Percentiles rank a stretch among this genome's conserved stretches.
Evolutionary conservation across 331 rosid genomes (phyloP).

Genomic region (Ulmus americana): DNA sequence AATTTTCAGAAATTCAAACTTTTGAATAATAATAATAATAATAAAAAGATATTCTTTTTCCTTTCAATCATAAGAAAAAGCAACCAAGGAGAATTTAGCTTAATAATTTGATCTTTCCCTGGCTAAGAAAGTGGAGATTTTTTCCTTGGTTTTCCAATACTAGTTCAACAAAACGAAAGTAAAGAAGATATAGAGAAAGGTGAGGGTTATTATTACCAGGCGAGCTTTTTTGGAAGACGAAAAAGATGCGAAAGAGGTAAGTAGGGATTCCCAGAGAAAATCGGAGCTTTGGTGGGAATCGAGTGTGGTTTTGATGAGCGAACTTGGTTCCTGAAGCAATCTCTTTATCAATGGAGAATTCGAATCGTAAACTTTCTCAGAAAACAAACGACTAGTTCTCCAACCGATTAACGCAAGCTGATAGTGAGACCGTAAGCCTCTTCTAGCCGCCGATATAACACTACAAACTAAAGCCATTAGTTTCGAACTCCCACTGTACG

Average conservation of each 20-base stretch:
- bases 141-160: too few relatives aligned
- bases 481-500: too few relatives aligned
- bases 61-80: too few relatives aligned
- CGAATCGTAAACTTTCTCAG: conserved; percentile 19
- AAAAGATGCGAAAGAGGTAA: conserved; percentile 36
- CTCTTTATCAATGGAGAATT: conserved; percentile 24
- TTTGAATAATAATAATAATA: too few relatives aligned
- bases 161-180: too few relatives aligned
- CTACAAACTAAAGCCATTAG: conserved; percentile 34
- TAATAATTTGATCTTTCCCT: too few relatives aligned
- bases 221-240: conserved; percentile 40
- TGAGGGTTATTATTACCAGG: conserved; percentile 31
- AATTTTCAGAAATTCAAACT: too few relatives aligned
- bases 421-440: conserved; percentile 1
- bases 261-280: conserved; percentile 37
- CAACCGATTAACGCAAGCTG: background rate
- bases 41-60: too few relatives aligned
- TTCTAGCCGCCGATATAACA: conserved; percentile 27
- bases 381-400: conserved; percentile 4
- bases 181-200: background rate
- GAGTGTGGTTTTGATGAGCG: conserved; percentile 38
- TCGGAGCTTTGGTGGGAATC: conserved; percentile 35
- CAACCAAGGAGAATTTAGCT: too few relatives aligned
- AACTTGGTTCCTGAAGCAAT: conserved; percentile 41
- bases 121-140: too few relatives aligned